phyloP scores from a whole-genome alignment of 768 basidiomycete genomes.

The Hypholoma fasciculare region DNA sequence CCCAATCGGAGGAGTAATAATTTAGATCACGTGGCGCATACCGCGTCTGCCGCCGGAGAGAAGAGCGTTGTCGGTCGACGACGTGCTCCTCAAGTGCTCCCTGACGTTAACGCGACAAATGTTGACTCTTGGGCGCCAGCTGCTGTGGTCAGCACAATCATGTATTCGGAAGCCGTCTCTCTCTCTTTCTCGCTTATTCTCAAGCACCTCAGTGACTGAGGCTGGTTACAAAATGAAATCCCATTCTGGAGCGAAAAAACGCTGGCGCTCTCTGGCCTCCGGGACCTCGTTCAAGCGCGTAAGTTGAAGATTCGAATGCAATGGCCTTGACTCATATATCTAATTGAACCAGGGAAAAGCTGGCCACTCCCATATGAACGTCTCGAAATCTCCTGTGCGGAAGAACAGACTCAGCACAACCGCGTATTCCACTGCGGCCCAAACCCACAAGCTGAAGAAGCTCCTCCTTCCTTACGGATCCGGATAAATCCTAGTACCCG shows the following conservation, averaged over 20 bases:
- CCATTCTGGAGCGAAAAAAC: conserved; percentile 80
- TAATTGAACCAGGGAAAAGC: conserved; percentile 54
- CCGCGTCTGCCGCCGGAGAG: not conserved
- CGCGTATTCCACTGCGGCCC: conserved; percentile 63
- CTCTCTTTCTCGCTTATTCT: conserved; percentile 46
- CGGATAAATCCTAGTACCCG: not conserved
- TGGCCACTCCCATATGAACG: conserved; percentile 74
- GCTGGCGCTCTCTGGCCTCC: conserved; percentile 72
- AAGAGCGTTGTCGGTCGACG: conserved; percentile 7
- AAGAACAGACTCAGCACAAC: conserved; percentile 69
- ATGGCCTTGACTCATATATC: not conserved
- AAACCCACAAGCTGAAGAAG: conserved; percentile 69
- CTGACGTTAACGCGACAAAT: conserved; percentile 12
- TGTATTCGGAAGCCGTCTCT: conserved; percentile 20
- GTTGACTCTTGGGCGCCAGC: conserved; percentile 24
- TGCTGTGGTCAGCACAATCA: conserved; percentile 24
- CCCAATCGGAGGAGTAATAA: not conserved
- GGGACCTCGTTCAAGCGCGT: conserved; percentile 75
- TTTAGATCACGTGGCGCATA: not conserved
- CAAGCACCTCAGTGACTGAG: conserved; percentile 51
- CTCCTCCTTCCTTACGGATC: conserved; percentile 65
- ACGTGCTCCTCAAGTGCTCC: not conserved
- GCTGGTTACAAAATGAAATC: conserved; percentile 80
- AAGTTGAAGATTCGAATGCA: conserved; percentile 20
- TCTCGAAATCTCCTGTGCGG: conserved; percentile 59